Conservation (phyloP, 164 flowering plant species). For the Chloranthus sessilifolius region DNA sequence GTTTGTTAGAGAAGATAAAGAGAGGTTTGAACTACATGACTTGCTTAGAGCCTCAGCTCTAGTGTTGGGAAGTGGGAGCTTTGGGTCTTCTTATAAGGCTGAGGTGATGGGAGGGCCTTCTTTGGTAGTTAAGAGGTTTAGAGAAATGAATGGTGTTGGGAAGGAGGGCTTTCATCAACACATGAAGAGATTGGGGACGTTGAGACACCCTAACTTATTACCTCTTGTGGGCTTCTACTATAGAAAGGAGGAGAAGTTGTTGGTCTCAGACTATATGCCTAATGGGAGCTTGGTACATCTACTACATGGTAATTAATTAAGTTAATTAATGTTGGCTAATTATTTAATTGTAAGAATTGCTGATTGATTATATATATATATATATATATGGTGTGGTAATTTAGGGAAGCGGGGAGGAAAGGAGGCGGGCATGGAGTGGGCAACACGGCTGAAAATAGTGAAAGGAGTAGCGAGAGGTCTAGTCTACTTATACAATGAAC, state of each 20-base stretch:
- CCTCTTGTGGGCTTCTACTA: constrained; percentile 76
- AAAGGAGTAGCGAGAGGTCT: constrained; percentile 77
- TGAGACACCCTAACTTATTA: constrained; percentile 60
- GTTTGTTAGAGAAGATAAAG: constrained; percentile 50
- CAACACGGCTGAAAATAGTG: constrained; percentile 54
- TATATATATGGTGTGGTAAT: too few relatives aligned
- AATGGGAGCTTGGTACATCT: constrained; percentile 66
- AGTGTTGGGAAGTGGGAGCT: constrained; percentile 65
- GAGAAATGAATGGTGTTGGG: constrained; percentile 67
- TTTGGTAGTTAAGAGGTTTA: constrained; percentile 79
- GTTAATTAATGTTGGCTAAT: too few relatives aligned
- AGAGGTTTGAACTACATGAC: constrained; percentile 60
- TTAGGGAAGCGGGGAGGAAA: too few relatives aligned
- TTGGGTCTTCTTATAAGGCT: constrained; percentile 81
- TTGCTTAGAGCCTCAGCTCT: constrained; percentile 79
- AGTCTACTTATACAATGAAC: constrained; percentile 53
- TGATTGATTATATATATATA: too few relatives aligned
- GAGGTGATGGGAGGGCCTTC: constrained; percentile 37
- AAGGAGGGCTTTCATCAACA: constrained; percentile 79
- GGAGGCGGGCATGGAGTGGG: constrained; percentile 70
- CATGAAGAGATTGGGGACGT: constrained; percentile 73
- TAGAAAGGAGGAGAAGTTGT: constrained; percentile 79
- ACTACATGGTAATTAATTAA: constrained; percentile 76
- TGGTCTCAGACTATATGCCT: constrained; percentile 40
- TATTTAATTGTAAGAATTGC: too few relatives aligned